phyloP scores from a whole-genome alignment of 2,329 filamentous ascomycete species.

The Lecanoromycetidae sp. region DNA sequence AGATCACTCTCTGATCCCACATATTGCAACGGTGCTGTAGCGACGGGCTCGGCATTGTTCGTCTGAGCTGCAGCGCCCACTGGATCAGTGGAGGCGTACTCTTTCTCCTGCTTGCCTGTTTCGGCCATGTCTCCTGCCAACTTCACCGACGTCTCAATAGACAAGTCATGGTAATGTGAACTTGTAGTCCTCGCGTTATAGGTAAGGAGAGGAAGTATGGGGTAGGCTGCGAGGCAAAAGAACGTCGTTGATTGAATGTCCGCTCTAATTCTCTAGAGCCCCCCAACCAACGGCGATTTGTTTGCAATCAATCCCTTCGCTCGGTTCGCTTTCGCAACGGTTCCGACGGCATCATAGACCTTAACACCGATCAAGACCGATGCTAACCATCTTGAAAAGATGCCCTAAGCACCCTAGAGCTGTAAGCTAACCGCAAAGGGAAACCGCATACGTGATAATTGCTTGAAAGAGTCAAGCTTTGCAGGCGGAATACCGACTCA shows the following conservation, averaged over 20 bases:
- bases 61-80: constrained; percentile 25
- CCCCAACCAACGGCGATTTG: too few relatives aligned
- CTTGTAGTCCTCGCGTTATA: too few relatives aligned
- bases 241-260: not conserved
- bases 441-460: too few relatives aligned
- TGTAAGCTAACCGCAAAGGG: too few relatives aligned
- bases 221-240: not conserved
- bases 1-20: constrained; percentile 25
- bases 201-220: not conserved
- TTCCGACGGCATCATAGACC: not conserved
- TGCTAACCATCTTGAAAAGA: not conserved
- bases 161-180: not conserved
- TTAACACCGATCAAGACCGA: not conserved
- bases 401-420: not conserved
- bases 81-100: constrained; percentile 25
- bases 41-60: constrained; percentile 30
- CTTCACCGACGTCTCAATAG: not conserved
- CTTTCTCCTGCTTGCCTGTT: constrained; percentile 24
- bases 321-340: not conserved
- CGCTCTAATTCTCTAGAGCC: too few relatives aligned
- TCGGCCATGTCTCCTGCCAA: constrained; percentile 12
- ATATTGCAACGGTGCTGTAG: constrained; percentile 22
- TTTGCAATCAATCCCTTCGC: too few relatives aligned
- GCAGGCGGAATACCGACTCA: too few relatives aligned
- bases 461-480: too few relatives aligned